Evolutionary conservation across 2,329 filamentous ascomycete species (phyloP).

Genomic region (Thelonectria blattea): DNA sequence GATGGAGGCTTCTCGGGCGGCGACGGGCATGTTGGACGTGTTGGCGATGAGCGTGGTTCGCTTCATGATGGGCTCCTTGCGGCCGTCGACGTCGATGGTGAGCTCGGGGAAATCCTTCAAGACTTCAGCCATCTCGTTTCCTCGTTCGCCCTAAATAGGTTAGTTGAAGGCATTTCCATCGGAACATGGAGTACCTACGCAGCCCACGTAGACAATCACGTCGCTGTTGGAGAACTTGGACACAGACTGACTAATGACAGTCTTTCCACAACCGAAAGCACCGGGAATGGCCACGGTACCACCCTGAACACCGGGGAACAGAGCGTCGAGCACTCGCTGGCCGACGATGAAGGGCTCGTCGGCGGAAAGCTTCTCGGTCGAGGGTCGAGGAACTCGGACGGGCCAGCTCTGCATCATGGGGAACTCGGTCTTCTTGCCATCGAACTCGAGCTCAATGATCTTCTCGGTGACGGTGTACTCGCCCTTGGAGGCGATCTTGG

Average conservation of each 20-base stretch:
- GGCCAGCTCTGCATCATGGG: slow-evolving; percentile 99
- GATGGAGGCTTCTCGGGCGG: slow-evolving; percentile 96
- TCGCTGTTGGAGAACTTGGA: slow-evolving; percentile 99
- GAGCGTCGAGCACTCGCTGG: slow-evolving; percentile 92
- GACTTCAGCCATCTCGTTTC: slow-evolving; percentile 99
- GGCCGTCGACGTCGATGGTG: slow-evolving; percentile 90
- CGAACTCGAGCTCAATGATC: slow-evolving; percentile 94
- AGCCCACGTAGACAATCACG: slow-evolving; percentile 92
- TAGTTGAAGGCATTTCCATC: slow-evolving; percentile 46
- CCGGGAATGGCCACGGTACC: slow-evolving; percentile 98
- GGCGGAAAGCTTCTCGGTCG: slow-evolving; percentile 89
- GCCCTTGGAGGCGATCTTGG: slow-evolving; percentile 85
- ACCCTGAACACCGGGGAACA: slow-evolving; percentile 96
- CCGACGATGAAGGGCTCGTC: slow-evolving; percentile 94
- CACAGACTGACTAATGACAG: slow-evolving; percentile 96
- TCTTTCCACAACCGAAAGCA: slow-evolving; percentile 98
- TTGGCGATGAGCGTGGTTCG: slow-evolving; percentile 98
- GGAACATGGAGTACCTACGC: background rate
- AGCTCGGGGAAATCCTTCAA: slow-evolving; percentile 99
- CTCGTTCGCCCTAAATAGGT: slow-evolving; percentile 72
- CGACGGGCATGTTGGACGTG: slow-evolving; percentile 99
- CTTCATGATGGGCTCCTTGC: slow-evolving; percentile 99
- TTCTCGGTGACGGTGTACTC: slow-evolving; percentile 94
- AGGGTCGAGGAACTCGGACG: slow-evolving; percentile 91
- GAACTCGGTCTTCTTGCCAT: slow-evolving; percentile 92